These are phyloP conservation scores for Trichomonas tenax DNA, from an alignment of 208 protist species.

Conservation along the genomic window DNA sequence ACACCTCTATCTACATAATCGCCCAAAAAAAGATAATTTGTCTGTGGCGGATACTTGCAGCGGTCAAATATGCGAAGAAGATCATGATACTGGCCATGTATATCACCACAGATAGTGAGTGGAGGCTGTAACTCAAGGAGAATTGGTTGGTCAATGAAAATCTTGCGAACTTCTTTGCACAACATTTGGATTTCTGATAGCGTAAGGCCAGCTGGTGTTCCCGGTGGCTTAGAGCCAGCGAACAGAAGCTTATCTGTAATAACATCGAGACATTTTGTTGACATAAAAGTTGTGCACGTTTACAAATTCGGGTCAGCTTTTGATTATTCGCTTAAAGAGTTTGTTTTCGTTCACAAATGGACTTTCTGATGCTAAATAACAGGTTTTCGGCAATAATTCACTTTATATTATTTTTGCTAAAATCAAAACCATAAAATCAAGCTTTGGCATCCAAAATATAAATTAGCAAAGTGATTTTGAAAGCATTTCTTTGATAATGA, in stretches of 20 bases:
- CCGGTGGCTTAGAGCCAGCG: neutral
- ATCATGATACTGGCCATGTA: conserved; percentile 21
- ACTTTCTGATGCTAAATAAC: too few relatives aligned
- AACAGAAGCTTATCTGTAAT: neutral
- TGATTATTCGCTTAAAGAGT: too few relatives aligned
- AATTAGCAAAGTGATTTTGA: too few relatives aligned
- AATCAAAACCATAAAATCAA: too few relatives aligned
- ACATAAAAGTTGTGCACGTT: neutral
- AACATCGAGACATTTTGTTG: neutral
- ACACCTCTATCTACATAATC: conserved; percentile 24
- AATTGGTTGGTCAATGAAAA: conserved; percentile 22
- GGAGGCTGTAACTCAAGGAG: conserved; percentile 16
- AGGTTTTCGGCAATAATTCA: too few relatives aligned
- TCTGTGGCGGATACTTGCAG: neutral
- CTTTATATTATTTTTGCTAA: too few relatives aligned
- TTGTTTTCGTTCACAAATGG: too few relatives aligned
- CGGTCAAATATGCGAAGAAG: neutral
- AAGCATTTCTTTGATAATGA: too few relatives aligned
- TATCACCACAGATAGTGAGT: conserved; percentile 16
- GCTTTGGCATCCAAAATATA: too few relatives aligned
- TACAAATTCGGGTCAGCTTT: too few relatives aligned
- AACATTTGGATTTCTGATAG: neutral
- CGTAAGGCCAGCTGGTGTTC: neutral
- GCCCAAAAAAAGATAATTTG: conserved; percentile 21
- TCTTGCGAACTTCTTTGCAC: neutral